phyloP scores from a whole-genome alignment of 768 basidiomycete genomes.

The Clavulina sp. region DNA sequence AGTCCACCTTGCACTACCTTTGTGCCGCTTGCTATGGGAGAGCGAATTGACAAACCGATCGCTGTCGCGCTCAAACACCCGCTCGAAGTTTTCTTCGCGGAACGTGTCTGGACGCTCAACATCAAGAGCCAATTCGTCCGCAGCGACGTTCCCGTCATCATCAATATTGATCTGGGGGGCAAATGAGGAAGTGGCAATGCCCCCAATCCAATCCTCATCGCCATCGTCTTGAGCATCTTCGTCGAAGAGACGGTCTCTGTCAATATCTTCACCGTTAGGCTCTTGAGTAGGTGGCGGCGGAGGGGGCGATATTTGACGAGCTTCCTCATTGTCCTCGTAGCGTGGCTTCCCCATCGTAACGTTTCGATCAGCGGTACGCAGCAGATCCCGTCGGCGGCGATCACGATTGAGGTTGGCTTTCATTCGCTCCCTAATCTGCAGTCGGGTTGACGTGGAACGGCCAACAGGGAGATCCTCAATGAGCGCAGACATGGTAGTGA shows the following conservation, averaged over 20 bases:
- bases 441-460: background rate
- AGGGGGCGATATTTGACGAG: background rate
- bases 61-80: slow-evolving; percentile 38
- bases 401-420: background rate
- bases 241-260: background rate
- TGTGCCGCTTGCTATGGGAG: slow-evolving; percentile 61
- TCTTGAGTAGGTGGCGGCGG: background rate
- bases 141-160: slow-evolving; percentile 69
- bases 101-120: slow-evolving; percentile 36
- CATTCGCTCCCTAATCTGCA: background rate
- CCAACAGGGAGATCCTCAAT: background rate
- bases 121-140: slow-evolving; percentile 71
- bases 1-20: slow-evolving; percentile 66
- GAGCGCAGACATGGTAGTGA: background rate
- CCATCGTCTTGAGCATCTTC: slow-evolving; percentile 20
- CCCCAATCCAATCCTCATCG: slow-evolving; percentile 40
- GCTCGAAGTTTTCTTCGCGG: slow-evolving; percentile 31
- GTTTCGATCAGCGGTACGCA: background rate
- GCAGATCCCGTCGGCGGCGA: background rate
- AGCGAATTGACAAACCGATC: slow-evolving; percentile 75
- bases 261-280: background rate
- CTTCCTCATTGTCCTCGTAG: background rate
- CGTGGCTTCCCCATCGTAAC: background rate
- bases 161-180: slow-evolving; percentile 79
- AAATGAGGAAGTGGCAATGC: slow-evolving; percentile 48